phyloP scores from a whole-genome alignment of 768 basidiomycete genomes.

The Coprinellus micaceus region DNA sequence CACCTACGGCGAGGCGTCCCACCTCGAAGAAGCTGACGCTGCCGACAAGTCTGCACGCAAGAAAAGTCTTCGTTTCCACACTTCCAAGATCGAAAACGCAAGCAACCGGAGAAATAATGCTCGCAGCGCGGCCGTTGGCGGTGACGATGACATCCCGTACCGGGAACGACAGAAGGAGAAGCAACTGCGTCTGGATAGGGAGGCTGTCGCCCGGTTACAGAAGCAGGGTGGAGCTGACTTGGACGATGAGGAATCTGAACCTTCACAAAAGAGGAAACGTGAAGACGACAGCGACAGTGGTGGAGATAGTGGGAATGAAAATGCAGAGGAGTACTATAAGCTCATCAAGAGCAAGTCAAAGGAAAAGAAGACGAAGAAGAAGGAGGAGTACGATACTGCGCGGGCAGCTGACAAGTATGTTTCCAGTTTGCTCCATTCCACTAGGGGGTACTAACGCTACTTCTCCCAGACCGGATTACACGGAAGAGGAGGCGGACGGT shows the following conservation, averaged over 20 bases:
- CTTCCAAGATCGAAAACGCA: slow-evolving; percentile 83
- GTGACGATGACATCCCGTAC: slow-evolving; percentile 95
- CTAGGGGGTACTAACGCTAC: slow-evolving; percentile 13
- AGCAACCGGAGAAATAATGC: slow-evolving; percentile 73
- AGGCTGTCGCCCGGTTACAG: slow-evolving; percentile 42
- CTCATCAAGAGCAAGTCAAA: slow-evolving; percentile 74
- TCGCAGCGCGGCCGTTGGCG: slow-evolving; percentile 65
- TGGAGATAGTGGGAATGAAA: slow-evolving; percentile 41
- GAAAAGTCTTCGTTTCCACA: slow-evolving; percentile 89
- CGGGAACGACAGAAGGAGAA: slow-evolving; percentile 66
- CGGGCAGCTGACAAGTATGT: slow-evolving; percentile 56
- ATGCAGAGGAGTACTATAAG: slow-evolving; percentile 82
- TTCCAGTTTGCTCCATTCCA: neutral
- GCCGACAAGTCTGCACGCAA: slow-evolving; percentile 80
- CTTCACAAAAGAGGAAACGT: slow-evolving; percentile 32
- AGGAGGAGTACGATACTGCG: slow-evolving; percentile 72
- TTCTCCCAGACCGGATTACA: slow-evolving; percentile 6
- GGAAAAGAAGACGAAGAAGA: slow-evolving; percentile 74
- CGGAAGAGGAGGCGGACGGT: slow-evolving; percentile 44
- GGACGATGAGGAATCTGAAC: slow-evolving; percentile 43
- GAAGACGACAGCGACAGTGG: slow-evolving; percentile 40
- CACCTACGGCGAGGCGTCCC: slow-evolving; percentile 71
- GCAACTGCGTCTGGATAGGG: slow-evolving; percentile 53
- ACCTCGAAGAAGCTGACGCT: slow-evolving; percentile 67
- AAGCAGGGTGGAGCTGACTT: slow-evolving; percentile 64